Conservation (phyloP, 768 basidiomycete genomes). For the Leccinum olivaceopallidum region DNA sequence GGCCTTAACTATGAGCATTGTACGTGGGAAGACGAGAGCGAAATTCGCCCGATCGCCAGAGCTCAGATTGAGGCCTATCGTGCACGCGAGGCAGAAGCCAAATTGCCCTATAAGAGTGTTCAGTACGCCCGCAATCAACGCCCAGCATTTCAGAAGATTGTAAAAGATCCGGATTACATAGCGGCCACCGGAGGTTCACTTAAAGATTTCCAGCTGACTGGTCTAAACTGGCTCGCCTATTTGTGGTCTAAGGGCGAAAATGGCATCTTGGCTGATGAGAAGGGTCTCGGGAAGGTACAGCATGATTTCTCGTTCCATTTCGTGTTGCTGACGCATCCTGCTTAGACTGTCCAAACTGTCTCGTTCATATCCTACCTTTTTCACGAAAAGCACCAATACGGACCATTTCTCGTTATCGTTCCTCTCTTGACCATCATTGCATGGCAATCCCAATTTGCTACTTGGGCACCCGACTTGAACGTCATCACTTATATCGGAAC, state of each 20-base stretch:
- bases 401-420: conserved; percentile 96
- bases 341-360: conserved; percentile 92
- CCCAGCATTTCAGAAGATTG: conserved; percentile 81
- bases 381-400: conserved; percentile 89
- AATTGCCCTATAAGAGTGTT: conserved; percentile 84
- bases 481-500: conserved; percentile 97
- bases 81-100: conserved; percentile 70
- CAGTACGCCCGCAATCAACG: conserved; percentile 65
- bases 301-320: conserved; percentile 1
- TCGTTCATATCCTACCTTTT: conserved; percentile 93
- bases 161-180: conserved; percentile 87
- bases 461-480: conserved; percentile 96
- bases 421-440: conserved; percentile 97
- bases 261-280: conserved; percentile 98
- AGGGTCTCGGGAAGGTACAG: conserved; percentile 94
- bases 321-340: conserved; percentile 11
- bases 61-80: conserved; percentile 80
- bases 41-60: conserved; percentile 76
- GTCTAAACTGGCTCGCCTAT: conserved; percentile 98
- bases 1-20: conserved; percentile 91
- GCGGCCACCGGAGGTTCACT: conserved; percentile 73
- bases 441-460: conserved; percentile 93
- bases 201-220: conserved; percentile 98
- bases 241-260: conserved; percentile 94
- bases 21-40: conserved; percentile 90